A percentile compares a stretch with the other conserved stretches of the same genome.
Evolutionary conservation across 1,284 basidiomycete genomes (phyloP).

Genomic region (Testicularia cyperi): DNA sequence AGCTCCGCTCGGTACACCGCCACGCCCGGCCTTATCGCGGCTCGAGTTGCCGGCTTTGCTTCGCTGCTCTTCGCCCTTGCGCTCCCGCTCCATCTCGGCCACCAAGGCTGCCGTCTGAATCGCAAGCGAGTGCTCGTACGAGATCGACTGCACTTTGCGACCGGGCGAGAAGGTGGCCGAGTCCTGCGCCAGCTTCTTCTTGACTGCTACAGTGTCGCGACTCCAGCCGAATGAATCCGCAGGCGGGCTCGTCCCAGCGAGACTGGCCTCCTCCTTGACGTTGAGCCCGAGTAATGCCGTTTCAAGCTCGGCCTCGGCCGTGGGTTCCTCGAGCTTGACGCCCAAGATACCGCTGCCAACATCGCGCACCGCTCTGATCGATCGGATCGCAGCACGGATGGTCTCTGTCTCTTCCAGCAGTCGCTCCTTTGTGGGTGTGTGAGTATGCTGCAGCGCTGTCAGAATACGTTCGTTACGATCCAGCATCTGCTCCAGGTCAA

Average conservation of each 20-base stretch:
- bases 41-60: slow-evolving; percentile 5
- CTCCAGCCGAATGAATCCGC: slow-evolving; percentile 27
- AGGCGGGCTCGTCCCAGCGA: slow-evolving; percentile 12
- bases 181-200: slow-evolving; percentile 29
- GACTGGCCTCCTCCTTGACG: slow-evolving; percentile 6
- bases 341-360: slow-evolving; percentile 22
- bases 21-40: slow-evolving; percentile 21
- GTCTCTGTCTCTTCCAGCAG: slow-evolving; percentile 19
- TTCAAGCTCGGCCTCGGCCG: slow-evolving; percentile 24
- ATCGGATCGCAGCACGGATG: slow-evolving; percentile 24
- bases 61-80: slow-evolving; percentile 16
- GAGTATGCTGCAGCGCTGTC: slow-evolving; percentile 11
- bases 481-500: slow-evolving; percentile 39
- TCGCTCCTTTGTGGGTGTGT: slow-evolving; percentile 15
- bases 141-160: slow-evolving; percentile 25
- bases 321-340: slow-evolving; percentile 19
- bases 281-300: slow-evolving; percentile 27
- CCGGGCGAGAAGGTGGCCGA: slow-evolving; percentile 25
- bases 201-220: slow-evolving; percentile 30
- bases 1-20: slow-evolving; percentile 29
- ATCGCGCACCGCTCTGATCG: slow-evolving; percentile 21
- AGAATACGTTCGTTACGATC: slow-evolving; percentile 37
- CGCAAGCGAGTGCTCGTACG: slow-evolving; percentile 34
- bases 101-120: slow-evolving; percentile 31
- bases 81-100: slow-evolving; percentile 30